Evolutionary conservation across 331 rosid species (phyloP).

Genomic region (Erythrophleum ivorense): DNA sequence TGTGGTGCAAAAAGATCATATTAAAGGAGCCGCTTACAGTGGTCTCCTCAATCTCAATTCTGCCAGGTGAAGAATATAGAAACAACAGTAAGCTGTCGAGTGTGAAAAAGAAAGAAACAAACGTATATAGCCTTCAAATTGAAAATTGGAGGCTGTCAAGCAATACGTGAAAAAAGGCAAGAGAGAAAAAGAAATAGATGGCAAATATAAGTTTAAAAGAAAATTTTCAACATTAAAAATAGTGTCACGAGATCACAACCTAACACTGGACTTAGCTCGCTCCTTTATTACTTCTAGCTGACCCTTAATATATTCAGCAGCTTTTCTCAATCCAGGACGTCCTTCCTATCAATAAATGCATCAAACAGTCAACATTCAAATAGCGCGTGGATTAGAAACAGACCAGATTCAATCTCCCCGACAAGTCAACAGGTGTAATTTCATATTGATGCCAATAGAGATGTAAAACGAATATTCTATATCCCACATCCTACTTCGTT

Average conservation of each 20-base stretch:
- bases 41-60: constrained; percentile 91
- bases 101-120: constrained; percentile 15
- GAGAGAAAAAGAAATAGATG: not conserved
- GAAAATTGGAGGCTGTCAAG: not conserved
- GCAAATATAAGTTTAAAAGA: constrained; percentile 16
- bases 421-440: not conserved
- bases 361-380: constrained; percentile 36
- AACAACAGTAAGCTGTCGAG: constrained; percentile 27
- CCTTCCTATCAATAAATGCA: constrained; percentile 75
- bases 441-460: not conserved
- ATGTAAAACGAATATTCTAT: constrained; percentile 7
- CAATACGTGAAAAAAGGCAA: not conserved
- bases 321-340: constrained; percentile 86
- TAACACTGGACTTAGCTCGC: constrained; percentile 67
- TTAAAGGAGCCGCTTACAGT: constrained; percentile 86
- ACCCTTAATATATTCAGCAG: constrained; percentile 73
- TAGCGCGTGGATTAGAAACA: not conserved
- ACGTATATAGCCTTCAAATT: not conserved
- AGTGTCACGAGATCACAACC: constrained; percentile 40
- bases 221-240: not conserved
- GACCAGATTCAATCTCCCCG: not conserved
- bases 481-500: constrained; percentile 5
- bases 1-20: constrained; percentile 80
- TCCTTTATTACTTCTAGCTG: constrained; percentile 73
- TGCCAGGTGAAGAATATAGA: constrained; percentile 42